Evolutionary conservation across 257 asterid genomes (phyloP).

Genomic region (Jaltomata sinuosa): DNA sequence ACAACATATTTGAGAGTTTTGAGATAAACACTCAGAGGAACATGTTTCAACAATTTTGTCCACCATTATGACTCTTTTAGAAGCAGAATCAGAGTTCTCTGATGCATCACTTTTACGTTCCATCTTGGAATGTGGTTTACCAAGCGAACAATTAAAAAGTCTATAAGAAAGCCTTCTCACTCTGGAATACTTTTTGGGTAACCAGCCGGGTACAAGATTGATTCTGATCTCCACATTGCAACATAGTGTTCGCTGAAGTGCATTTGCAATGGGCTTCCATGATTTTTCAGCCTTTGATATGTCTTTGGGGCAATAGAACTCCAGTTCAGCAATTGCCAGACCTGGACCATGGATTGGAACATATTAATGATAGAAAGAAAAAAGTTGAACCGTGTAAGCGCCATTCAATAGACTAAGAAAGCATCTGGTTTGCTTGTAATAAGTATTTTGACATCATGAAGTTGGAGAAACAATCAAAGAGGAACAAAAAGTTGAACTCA

Average conservation of each 20-base stretch:
- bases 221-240: slow-evolving; percentile 72
- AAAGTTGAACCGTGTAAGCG: neutral
- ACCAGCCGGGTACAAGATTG: slow-evolving; percentile 20
- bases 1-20: slow-evolving; percentile 35
- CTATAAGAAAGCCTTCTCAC: slow-evolving; percentile 34
- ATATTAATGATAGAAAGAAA: neutral
- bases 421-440: neutral
- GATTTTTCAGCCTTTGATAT: slow-evolving; percentile 70
- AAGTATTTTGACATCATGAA: neutral
- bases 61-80: slow-evolving; percentile 22
- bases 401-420: neutral
- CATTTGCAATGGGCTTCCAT: slow-evolving; percentile 77
- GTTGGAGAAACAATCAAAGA: neutral
- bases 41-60: slow-evolving; percentile 45
- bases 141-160: slow-evolving; percentile 61
- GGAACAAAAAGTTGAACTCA: neutral
- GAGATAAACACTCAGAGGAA: slow-evolving; percentile 54
- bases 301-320: slow-evolving; percentile 51
- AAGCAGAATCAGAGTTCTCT: slow-evolving; percentile 27
- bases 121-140: slow-evolving; percentile 32
- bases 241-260: slow-evolving; percentile 63
- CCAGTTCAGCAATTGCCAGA: slow-evolving; percentile 65
- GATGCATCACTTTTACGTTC: slow-evolving; percentile 40
- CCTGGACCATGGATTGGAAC: slow-evolving; percentile 27
- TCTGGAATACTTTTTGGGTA: slow-evolving; percentile 14